Percentiles rank a stretch among this genome's conserved stretches.
These are phyloP conservation scores for Alternaria conjuncta DNA, from an alignment of 2,329 filamentous ascomycete genomes.

Conservation along the genomic window DNA sequence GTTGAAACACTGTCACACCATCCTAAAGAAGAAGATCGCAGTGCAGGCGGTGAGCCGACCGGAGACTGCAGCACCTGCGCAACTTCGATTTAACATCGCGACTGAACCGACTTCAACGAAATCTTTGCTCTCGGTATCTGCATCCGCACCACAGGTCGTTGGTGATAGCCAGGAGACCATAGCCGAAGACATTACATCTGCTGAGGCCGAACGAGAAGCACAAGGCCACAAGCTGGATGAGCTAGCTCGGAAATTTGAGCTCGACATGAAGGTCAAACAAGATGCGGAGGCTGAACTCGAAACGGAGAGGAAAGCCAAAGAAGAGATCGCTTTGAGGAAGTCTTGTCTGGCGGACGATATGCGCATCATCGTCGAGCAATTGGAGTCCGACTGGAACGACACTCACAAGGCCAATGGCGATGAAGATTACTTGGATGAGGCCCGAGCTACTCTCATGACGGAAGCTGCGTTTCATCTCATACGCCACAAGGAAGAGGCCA, in stretches of 20 bases:
- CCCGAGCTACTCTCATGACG: background rate
- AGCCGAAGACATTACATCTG: background rate
- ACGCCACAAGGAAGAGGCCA: background rate
- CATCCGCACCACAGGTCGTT: background rate
- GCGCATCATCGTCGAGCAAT: background rate
- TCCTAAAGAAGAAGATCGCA: background rate
- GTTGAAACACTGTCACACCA: background rate
- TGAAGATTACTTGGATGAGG: background rate
- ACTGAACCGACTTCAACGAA: background rate
- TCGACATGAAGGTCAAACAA: background rate
- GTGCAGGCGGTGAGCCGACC: background rate
- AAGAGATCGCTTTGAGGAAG: background rate
- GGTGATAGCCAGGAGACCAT: no score
- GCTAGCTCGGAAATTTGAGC: background rate
- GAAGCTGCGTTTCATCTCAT: background rate
- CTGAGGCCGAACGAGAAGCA: background rate
- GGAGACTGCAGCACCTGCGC: background rate
- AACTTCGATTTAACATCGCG: background rate
- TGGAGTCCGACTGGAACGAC: background rate
- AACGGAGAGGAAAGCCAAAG: background rate
- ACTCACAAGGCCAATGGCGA: background rate
- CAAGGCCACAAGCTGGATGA: background rate
- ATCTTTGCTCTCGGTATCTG: background rate
- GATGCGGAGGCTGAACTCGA: background rate
- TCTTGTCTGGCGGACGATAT: background rate